Percentiles rank a stretch among this genome's conserved stretches.
Conservation (phyloP, 345 rosid species). For the Rhodamnia argentea region DNA sequence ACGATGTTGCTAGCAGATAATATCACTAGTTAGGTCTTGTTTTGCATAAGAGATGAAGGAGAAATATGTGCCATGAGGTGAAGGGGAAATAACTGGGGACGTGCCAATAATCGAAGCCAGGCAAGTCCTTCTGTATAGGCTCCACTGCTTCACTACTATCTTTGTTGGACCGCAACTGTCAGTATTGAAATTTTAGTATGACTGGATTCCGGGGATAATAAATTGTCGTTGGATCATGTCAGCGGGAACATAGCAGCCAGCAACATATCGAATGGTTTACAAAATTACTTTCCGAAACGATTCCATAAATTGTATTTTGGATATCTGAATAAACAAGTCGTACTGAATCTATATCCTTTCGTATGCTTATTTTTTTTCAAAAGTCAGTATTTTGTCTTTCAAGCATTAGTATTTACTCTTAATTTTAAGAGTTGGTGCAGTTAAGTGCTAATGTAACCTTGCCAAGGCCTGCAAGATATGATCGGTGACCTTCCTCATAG, state of each 20-base stretch:
- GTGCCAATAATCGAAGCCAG: background rate
- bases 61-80: background rate
- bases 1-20: background rate
- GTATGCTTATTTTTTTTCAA: background rate
- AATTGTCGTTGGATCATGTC: background rate
- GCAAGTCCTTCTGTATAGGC: background rate
- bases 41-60: background rate
- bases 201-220: background rate
- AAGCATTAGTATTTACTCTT: background rate
- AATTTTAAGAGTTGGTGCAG: background rate
- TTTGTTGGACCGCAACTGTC: background rate
- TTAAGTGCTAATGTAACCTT: background rate
- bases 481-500: too few relatives aligned
- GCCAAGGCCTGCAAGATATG: too few relatives aligned
- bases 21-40: background rate
- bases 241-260: background rate
- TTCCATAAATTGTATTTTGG: background rate
- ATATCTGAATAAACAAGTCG: background rate
- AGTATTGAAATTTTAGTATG: background rate
- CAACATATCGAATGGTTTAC: background rate
- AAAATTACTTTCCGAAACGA: background rate
- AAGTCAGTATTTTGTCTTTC: background rate
- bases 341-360: background rate
- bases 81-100: background rate
- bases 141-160: background rate